Percentiles rank a stretch among this genome's conserved stretches.
Evolutionary conservation across 2,329 filamentous ascomycete genomes (phyloP).

Genomic region (Colletotrichum sp.): DNA sequence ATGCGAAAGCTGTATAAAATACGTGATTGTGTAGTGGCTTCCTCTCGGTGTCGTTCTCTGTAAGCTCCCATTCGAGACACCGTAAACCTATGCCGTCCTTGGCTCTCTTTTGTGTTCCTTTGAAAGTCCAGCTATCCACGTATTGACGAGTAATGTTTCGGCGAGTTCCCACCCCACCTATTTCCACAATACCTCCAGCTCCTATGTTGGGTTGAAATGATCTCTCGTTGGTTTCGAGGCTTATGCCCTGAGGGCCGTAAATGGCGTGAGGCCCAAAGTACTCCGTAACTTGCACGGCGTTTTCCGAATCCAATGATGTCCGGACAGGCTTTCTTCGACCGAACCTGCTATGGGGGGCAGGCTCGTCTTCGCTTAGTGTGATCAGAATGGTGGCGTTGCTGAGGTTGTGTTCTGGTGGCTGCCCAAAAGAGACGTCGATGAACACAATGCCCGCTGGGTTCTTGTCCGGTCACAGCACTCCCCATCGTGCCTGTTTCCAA

Average conservation of each 20-base stretch:
- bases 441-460: not conserved
- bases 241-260: not conserved
- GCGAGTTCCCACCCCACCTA: not conserved
- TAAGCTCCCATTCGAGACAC: not conserved
- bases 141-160: not conserved
- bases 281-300: not conserved
- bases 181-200: accelerated
- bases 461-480: not conserved
- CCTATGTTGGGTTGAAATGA: not conserved
- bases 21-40: not conserved
- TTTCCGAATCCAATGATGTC: not conserved
- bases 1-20: not conserved
- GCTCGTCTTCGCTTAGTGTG: not conserved
- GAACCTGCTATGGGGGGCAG: accelerated
- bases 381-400: not conserved
- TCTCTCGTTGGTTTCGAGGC: not conserved
- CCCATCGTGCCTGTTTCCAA: not conserved
- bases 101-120: not conserved
- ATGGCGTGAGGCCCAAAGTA: not conserved
- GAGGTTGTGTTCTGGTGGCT: not conserved
- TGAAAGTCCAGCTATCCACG: not conserved
- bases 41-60: not conserved
- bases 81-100: not conserved
- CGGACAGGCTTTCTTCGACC: accelerated
- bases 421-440: not conserved